These are phyloP conservation scores for Liriodendron chinense DNA, from an alignment of 164 flowering plant species.

Conservation along the genomic window DNA sequence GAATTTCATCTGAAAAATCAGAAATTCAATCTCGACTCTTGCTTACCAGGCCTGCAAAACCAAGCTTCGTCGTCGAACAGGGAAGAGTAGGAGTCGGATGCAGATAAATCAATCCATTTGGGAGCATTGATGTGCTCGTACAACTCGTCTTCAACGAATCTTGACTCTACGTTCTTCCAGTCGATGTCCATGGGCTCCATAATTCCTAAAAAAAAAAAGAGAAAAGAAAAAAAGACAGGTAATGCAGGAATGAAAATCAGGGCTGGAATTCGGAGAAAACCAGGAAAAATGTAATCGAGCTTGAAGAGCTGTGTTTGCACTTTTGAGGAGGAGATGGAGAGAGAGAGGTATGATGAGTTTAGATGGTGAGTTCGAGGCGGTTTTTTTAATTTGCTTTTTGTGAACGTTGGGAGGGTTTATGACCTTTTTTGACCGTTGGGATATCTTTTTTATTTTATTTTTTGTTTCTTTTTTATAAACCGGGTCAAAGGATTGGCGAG, in stretches of 20 bases:
- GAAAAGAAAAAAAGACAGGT: conserved; percentile 1
- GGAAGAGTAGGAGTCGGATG: conserved; percentile 29
- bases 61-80: conserved; percentile 59
- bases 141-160: conserved; percentile 52
- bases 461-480: not conserved
- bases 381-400: not conserved
- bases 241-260: not conserved
- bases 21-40: not conserved
- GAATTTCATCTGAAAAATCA: not conserved
- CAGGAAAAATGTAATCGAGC: not conserved
- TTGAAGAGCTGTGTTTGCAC: not conserved
- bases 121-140: conserved; percentile 89
- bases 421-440: conserved; percentile 21
- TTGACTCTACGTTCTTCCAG: conserved; percentile 71
- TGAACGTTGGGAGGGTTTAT: conserved; percentile 19
- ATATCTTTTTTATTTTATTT: not conserved
- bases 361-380: not conserved
- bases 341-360: not conserved
- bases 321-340: not conserved
- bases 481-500: not conserved
- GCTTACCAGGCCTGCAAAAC: conserved; percentile 82
- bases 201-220: conserved; percentile 2
- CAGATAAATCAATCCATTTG: conserved; percentile 75
- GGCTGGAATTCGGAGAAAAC: not conserved
- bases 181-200: conserved; percentile 94